Evolutionary conservation across 345 rosid genomes (phyloP).

Genomic region (Euphorbia pulcherrima): DNA sequence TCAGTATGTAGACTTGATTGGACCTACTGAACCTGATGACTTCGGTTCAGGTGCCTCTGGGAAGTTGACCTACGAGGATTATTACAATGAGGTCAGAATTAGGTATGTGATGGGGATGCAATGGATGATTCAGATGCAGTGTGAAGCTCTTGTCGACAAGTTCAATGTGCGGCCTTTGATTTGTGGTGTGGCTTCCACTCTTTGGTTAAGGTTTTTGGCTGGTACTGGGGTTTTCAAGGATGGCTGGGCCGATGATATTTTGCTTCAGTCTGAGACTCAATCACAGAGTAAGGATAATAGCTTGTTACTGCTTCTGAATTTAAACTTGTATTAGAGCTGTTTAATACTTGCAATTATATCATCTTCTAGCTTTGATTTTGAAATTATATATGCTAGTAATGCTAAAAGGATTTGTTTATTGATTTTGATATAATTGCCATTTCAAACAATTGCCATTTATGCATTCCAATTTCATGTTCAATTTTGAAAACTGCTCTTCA

Average conservation of each 20-base stretch:
- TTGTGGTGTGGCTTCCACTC: conserved; percentile 49
- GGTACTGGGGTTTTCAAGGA: conserved; percentile 46
- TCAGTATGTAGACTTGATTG: conserved; percentile 17
- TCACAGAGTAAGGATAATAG: conserved; percentile 27
- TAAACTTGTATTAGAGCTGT: not conserved
- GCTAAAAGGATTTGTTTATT: not conserved
- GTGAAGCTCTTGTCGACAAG: conserved; percentile 60
- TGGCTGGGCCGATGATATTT: conserved; percentile 54
- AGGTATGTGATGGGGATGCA: conserved; percentile 66
- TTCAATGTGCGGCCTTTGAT: conserved; percentile 58
- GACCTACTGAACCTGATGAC: conserved; percentile 49
- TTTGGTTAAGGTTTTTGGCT: conserved; percentile 54
- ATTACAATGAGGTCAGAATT: conserved; percentile 56
- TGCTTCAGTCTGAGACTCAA: conserved; percentile 51
- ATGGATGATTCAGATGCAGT: conserved; percentile 63
- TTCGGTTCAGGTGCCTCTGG: conserved; percentile 30
- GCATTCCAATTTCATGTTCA: not conserved
- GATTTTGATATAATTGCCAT: not conserved
- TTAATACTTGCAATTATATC: not conserved
- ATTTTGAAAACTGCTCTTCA: not conserved
- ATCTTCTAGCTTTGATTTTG: not conserved
- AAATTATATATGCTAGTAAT: not conserved
- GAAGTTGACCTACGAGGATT: conserved; percentile 45
- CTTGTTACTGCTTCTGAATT: not conserved
- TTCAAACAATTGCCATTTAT: not conserved